Conservation (phyloP, 441 rosid species). For the Euphorbia celastroides region DNA sequence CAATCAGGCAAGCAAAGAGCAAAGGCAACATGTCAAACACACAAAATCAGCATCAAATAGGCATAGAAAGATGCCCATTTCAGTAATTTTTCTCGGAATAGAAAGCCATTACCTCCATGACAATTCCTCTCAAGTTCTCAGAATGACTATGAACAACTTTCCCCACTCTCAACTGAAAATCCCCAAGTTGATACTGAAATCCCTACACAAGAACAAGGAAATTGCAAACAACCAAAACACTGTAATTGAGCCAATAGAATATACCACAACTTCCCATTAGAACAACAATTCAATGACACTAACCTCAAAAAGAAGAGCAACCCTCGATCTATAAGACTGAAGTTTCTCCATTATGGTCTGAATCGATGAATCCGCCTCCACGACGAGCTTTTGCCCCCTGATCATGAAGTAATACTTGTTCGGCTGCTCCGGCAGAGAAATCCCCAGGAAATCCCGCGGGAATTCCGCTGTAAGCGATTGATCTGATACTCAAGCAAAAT, state of each 20-base stretch:
- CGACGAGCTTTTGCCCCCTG: slow-evolving; percentile 55
- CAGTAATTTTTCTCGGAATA: background rate
- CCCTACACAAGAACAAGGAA: slow-evolving; percentile 35
- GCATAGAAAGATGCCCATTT: background rate
- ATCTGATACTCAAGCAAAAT: slow-evolving; percentile 29
- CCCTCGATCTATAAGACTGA: slow-evolving; percentile 76
- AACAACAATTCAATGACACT: background rate
- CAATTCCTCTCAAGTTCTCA: slow-evolving; percentile 79
- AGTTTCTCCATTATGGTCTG: slow-evolving; percentile 91
- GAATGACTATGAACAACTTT: slow-evolving; percentile 73
- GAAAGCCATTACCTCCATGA: slow-evolving; percentile 68
- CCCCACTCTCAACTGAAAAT: slow-evolving; percentile 79
- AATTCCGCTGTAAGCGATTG: slow-evolving; percentile 46
- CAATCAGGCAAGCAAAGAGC: background rate
- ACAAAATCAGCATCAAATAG: slow-evolving; percentile 1
- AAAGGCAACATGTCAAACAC: background rate
- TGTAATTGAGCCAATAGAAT: background rate
- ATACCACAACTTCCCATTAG: background rate
- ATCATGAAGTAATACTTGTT: slow-evolving; percentile 71
- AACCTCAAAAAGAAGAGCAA: slow-evolving; percentile 73
- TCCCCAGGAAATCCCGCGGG: slow-evolving; percentile 80
- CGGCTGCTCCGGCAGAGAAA: slow-evolving; percentile 72
- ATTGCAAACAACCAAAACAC: background rate
- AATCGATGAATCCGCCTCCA: slow-evolving; percentile 80
- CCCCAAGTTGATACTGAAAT: slow-evolving; percentile 81